These are phyloP conservation scores for Bauhinia variegata DNA, from an alignment of 306 rosid genomes.

Conservation along the genomic window DNA sequence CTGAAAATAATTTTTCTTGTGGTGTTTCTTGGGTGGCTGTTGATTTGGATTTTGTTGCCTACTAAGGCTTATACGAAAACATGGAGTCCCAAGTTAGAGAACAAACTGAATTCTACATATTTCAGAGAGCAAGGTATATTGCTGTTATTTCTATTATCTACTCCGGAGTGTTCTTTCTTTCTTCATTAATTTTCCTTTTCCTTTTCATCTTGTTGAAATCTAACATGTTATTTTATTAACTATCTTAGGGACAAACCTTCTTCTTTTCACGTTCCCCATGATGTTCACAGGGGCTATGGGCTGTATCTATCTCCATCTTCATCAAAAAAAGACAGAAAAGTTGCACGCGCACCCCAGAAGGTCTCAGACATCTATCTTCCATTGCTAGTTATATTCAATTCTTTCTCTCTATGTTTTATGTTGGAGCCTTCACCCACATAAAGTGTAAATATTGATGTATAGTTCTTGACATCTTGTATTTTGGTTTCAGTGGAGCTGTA, in stretches of 20 bases:
- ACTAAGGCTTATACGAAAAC: constrained; percentile 45
- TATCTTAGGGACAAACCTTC: constrained; percentile 55
- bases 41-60: constrained; percentile 61
- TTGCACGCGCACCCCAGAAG: constrained; percentile 22
- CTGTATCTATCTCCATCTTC: constrained; percentile 64
- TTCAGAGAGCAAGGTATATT: constrained; percentile 58
- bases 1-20: constrained; percentile 36
- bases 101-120: constrained; percentile 51
- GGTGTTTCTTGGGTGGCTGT: constrained; percentile 56
- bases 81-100: constrained; percentile 48
- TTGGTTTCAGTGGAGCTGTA: constrained; percentile 24
- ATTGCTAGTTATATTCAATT: not conserved
- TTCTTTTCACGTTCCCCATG: constrained; percentile 65
- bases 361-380: not conserved
- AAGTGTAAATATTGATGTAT: too few species aligned
- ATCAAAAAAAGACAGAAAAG: constrained; percentile 32
- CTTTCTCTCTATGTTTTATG: not conserved
- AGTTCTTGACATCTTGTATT: too few species aligned
- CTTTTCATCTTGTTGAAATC: too few species aligned
- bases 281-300: constrained; percentile 59
- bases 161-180: not conserved
- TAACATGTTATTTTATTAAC: too few species aligned
- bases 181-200: not conserved
- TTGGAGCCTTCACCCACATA: too few species aligned
- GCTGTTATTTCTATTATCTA: not conserved